Evolutionary conservation across 176 grass and related monocot genomes (phyloP), one percentile per base, ranked within the genome.

Genomic region (Chloris gayana): DNA sequence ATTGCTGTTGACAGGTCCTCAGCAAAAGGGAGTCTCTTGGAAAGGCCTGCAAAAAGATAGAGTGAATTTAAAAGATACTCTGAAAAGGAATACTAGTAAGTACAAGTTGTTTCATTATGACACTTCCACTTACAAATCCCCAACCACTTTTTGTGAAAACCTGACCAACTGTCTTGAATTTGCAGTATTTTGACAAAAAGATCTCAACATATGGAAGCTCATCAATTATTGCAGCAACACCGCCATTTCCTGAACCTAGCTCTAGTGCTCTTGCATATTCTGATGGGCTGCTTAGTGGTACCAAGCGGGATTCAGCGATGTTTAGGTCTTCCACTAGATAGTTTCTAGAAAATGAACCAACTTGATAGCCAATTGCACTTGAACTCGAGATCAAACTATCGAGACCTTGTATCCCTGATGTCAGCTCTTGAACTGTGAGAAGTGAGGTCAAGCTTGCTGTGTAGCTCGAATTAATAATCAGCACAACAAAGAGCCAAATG

Each of bases 401-500:
- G 0, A 97, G 89, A 19, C 95, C 95, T 67, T 86, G 74, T 46
- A 94, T 78, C 45, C 95, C 87, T 21, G 91, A 90, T 46, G 87
- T 92, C 25, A 97, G 69, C 59, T 94, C 89, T 60, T 97, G 95
- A 87, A 98, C 90, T 0, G 95, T 98, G 39, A 98, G 89, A 80
- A 94, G 91, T 4, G 95, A 98, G 74, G 95, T 98, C 83, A 98
- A 89, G 81, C 92, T 98, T 56, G 95, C 95, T 0, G 95, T 94
- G 77, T 98, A 98, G 81, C 95, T 98, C 38, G 92, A 94, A 73
- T 86, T 98, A 79, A 98, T 84, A 83, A 94, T 98, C 74, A 98
- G 80, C 41, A 98, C 95, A 53, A 81, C 92, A 75, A 92, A 98
- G 39, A 98, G 80, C 95, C 95, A 98, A 49, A 93, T 85, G 38